A percentile compares a stretch with the other conserved stretches of the same genome.
phyloP scores from a whole-genome alignment of 257 asterid genomes.

The Galeopsis tetrahit region DNA sequence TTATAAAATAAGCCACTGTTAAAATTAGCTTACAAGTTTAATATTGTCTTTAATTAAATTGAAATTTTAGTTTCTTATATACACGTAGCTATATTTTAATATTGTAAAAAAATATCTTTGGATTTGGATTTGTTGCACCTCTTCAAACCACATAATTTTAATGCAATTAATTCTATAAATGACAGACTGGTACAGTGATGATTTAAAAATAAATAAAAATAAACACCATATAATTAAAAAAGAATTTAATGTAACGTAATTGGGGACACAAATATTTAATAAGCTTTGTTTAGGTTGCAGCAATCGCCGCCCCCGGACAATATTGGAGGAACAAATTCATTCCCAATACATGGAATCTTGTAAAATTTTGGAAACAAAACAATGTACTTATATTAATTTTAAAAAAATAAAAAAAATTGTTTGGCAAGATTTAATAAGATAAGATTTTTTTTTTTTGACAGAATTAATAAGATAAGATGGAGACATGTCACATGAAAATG shows the following conservation, averaged over 20 bases:
- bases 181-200: neutral
- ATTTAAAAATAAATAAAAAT: neutral
- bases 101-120: no score
- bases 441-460: no score
- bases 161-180: no score
- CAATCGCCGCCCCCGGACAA: neutral
- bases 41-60: no score
- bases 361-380: neutral
- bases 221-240: neutral
- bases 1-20: no score
- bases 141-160: no score
- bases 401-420: neutral
- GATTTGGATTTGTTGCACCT: no score
- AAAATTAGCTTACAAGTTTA: no score
- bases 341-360: slow-evolving; percentile 13
- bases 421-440: no score
- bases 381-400: neutral
- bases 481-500: neutral
- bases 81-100: no score
- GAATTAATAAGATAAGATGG: neutral
- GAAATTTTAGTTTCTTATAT: no score
- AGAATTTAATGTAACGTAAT: neutral
- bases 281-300: neutral
- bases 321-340: slow-evolving; percentile 10
- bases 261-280: neutral